Conservation (phyloP, 208 protist genomes). For the Strigomonas culicis region DNA sequence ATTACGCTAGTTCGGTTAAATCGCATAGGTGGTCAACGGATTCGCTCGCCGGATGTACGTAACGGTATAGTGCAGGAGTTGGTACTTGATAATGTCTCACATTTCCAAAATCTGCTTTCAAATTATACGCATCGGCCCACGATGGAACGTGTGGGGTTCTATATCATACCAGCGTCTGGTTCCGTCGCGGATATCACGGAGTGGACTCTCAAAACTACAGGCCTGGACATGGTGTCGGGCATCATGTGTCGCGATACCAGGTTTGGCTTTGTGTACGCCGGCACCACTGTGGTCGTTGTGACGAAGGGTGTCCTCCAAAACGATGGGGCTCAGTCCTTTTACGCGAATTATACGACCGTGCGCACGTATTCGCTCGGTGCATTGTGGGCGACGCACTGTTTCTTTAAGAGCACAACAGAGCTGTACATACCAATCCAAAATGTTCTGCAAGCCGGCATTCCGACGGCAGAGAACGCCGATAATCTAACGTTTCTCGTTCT, state of each 20-base stretch:
- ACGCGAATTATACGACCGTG: background rate
- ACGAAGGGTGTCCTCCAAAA: too few relatives aligned
- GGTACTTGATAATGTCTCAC: too few relatives aligned
- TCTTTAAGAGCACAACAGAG: constrained; percentile 27
- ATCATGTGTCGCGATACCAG: constrained; percentile 1
- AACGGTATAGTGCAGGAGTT: too few relatives aligned
- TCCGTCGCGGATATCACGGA: background rate
- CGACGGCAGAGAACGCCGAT: background rate
- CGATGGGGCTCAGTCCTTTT: too few relatives aligned
- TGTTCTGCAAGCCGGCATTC: constrained; percentile 16
- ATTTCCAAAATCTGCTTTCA: too few relatives aligned
- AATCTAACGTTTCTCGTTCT: constrained; percentile 5
- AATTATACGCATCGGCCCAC: too few relatives aligned
- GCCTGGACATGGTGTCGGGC: background rate
- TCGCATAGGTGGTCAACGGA: too few relatives aligned
- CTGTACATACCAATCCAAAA: constrained; percentile 19
- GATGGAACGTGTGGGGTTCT: background rate
- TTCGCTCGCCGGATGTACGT: too few relatives aligned
- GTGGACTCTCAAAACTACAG: background rate
- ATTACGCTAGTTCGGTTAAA: too few relatives aligned
- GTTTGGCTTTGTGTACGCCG: constrained; percentile 3
- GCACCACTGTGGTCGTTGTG: background rate
- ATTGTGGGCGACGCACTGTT: constrained; percentile 25
- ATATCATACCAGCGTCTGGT: too few relatives aligned
- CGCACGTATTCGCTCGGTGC: constrained; percentile 1